Conservation (phyloP, 2,329 filamentous ascomycete genomes). For the Didymella sp. region DNA sequence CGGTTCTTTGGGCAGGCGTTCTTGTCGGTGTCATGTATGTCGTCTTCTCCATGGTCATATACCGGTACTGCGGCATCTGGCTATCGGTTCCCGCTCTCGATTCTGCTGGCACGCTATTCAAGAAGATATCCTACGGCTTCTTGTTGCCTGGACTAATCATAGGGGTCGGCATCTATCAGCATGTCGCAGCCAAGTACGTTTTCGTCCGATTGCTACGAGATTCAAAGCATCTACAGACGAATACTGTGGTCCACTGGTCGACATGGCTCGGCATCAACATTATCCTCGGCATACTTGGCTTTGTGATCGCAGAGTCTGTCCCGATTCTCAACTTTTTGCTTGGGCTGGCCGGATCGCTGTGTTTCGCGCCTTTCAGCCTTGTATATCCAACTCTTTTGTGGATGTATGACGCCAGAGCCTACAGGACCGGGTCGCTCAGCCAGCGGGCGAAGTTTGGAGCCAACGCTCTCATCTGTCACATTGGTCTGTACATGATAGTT, state of each 20-base stretch:
- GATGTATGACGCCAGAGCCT: constrained; percentile 5
- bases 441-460: background rate
- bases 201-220: constrained; percentile 2
- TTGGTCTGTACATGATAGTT: constrained; percentile 5
- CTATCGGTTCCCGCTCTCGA: background rate
- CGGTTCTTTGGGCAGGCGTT: background rate
- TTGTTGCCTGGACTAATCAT: constrained; percentile 2
- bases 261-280: constrained; percentile 6
- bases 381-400: constrained; percentile 1
- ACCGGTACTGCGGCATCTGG: constrained; percentile 1
- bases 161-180: constrained; percentile 2
- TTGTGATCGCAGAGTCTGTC: background rate
- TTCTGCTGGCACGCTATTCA: constrained; percentile 1
- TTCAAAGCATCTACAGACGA: constrained; percentile 2
- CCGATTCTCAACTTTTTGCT: constrained; percentile 5
- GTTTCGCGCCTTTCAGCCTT: constrained; percentile 2
- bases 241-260: background rate
- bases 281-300: background rate
- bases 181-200: constrained; percentile 6
- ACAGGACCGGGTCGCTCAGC: background rate
- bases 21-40: constrained; percentile 1
- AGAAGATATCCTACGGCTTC: constrained; percentile 3
- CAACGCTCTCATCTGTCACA: background rate
- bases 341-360: constrained; percentile 3
- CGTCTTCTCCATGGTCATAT: constrained; percentile 6